These are phyloP conservation scores for Rhytidhysteron rufulum DNA, from an alignment of 2,329 filamentous ascomycete species.

Conservation along the genomic window DNA sequence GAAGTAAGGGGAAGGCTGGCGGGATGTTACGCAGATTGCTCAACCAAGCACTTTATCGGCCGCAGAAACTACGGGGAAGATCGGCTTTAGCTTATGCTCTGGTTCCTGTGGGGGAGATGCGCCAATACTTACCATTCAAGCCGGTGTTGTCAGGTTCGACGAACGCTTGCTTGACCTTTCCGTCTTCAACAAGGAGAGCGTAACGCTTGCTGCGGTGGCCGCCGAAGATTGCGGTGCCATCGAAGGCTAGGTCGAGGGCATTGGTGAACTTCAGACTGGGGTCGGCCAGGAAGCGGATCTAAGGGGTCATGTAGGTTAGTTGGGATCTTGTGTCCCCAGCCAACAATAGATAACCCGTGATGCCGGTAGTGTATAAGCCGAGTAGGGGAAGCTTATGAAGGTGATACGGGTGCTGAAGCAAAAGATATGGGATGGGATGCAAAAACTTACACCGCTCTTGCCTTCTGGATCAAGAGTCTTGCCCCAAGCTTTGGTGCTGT, in stretches of 20 bases:
- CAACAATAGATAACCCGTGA: no score
- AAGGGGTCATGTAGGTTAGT: constrained; percentile 8
- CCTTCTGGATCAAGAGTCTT: constrained; percentile 70
- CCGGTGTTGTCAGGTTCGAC: constrained; percentile 89
- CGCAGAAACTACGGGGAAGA: constrained; percentile 22
- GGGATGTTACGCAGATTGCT: no score
- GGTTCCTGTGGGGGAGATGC: neutral
- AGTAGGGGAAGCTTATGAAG: no score
- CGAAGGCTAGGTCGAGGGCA: constrained; percentile 78
- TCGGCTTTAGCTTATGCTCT: constrained; percentile 1
- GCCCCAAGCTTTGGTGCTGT: constrained; percentile 85
- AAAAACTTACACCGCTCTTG: constrained; percentile 71
- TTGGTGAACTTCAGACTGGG: constrained; percentile 76
- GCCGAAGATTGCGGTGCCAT: constrained; percentile 75
- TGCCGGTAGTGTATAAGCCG: no score
- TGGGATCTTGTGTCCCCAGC: constrained; percentile 4
- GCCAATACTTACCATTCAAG: constrained; percentile 61
- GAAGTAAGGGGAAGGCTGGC: no score
- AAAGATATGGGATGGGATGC: no score
- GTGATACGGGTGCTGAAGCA: no score
- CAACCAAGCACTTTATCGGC: constrained; percentile 28
- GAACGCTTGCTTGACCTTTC: constrained; percentile 75
- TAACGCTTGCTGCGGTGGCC: constrained; percentile 82
- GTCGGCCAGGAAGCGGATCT: constrained; percentile 89
- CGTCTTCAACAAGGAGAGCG: constrained; percentile 75